phyloP scores from a whole-genome alignment of 805 yeast species.

The Millerozyma miso region DNA sequence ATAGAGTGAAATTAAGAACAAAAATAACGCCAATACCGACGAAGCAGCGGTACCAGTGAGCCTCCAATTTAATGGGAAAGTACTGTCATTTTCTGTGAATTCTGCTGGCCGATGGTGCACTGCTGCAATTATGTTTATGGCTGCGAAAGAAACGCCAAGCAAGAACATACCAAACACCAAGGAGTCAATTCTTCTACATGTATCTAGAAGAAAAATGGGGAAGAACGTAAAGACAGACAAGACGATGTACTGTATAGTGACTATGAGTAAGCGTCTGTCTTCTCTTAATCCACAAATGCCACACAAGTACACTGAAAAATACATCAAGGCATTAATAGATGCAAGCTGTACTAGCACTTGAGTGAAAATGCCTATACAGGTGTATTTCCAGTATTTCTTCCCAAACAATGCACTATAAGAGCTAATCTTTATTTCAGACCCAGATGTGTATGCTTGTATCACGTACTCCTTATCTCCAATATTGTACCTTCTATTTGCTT shows the following conservation, averaged over 20 bases:
- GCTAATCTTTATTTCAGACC: slow-evolving; percentile 15
- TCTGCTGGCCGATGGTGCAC: slow-evolving; percentile 28
- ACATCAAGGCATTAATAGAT: slow-evolving; percentile 41
- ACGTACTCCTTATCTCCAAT: slow-evolving; percentile 19
- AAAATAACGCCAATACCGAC: slow-evolving; percentile 39
- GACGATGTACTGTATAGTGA: slow-evolving; percentile 34
- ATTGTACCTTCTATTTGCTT: slow-evolving; percentile 3
- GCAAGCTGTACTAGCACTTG: slow-evolving; percentile 45
- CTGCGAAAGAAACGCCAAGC: slow-evolving; percentile 29
- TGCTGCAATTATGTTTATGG: slow-evolving; percentile 34
- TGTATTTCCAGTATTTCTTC: slow-evolving; percentile 41
- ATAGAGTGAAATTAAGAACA: slow-evolving; percentile 42
- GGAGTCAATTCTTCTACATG: slow-evolving; percentile 44
- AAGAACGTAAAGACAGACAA: slow-evolving; percentile 38
- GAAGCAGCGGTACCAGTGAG: slow-evolving; percentile 33
- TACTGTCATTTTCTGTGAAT: slow-evolving; percentile 9
- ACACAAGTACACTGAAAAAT: slow-evolving; percentile 43
- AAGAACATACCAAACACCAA: slow-evolving; percentile 40
- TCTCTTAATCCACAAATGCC: slow-evolving; percentile 43
- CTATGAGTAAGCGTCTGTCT: slow-evolving; percentile 24
- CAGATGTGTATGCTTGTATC: slow-evolving; percentile 20
- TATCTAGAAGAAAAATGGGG: slow-evolving; percentile 42
- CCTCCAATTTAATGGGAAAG: slow-evolving; percentile 9
- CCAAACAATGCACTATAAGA: slow-evolving; percentile 28
- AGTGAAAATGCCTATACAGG: slow-evolving; percentile 26